Percentiles rank a stretch among this genome's conserved stretches.
These are phyloP conservation scores for Pinus taeda DNA, from an alignment of 75 land plant genomes.

Conservation along the genomic window DNA sequence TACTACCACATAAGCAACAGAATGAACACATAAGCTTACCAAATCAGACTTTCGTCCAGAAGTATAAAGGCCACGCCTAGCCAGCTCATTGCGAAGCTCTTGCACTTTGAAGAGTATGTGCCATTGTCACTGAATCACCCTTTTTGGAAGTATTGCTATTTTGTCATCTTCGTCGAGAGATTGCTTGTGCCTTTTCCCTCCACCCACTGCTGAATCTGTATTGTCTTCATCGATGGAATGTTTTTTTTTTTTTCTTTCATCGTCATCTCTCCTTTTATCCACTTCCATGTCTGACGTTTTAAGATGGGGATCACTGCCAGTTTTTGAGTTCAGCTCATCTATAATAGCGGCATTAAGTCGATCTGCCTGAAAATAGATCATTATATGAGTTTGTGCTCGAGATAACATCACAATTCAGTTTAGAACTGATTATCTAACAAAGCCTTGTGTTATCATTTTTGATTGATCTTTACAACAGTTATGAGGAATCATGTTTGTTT, in stretches of 20 bases:
- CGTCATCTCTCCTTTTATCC: background rate
- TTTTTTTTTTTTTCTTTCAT: background rate
- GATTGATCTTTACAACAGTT: no score
- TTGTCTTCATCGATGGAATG: background rate
- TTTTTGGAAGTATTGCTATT: constrained; percentile 5
- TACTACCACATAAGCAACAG: no score
- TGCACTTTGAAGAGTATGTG: constrained; percentile 30
- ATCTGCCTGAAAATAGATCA: no score
- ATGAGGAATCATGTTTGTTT: no score
- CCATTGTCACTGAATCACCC: background rate
- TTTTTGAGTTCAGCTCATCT: constrained; percentile 27
- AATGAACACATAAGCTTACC: no score
- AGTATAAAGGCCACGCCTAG: constrained; percentile 54
- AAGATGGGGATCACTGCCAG: background rate
- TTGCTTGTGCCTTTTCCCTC: background rate
- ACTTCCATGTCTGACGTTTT: background rate
- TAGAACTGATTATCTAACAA: no score
- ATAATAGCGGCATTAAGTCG: constrained; percentile 19
- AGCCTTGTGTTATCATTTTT: no score
- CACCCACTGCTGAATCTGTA: background rate
- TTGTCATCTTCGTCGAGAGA: background rate
- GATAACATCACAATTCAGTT: no score
- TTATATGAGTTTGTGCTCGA: no score
- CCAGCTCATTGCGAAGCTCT: constrained; percentile 57
- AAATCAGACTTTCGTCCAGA: constrained; percentile 61